Conservation (phyloP, 306 rosid genomes). For the Trichosanthes truncata region DNA sequence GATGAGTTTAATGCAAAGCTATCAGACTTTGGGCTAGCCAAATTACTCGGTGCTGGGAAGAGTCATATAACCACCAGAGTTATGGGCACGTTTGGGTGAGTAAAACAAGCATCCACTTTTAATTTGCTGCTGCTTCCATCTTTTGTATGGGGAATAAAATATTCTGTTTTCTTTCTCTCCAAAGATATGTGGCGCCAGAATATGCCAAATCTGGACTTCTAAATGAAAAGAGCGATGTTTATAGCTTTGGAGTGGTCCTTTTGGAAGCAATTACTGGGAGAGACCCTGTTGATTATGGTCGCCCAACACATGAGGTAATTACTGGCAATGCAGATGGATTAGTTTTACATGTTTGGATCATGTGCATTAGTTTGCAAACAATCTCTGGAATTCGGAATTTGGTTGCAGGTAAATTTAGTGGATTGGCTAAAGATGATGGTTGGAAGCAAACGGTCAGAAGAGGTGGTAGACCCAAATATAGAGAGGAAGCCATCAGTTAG, state of each 20-base stretch:
- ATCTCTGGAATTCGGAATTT: neutral
- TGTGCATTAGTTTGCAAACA: neutral
- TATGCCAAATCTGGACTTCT: conserved; percentile 90
- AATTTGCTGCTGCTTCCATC: neutral
- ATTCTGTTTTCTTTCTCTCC: neutral
- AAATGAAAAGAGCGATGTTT: conserved; percentile 89
- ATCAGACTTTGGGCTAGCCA: conserved; percentile 93
- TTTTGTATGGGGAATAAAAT: neutral
- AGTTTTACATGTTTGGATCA: neutral
- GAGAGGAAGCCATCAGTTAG: conserved; percentile 82
- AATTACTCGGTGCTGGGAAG: conserved; percentile 76
- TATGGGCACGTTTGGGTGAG: conserved; percentile 98
- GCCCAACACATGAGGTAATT: conserved; percentile 60
- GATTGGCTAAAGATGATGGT: conserved; percentile 99
- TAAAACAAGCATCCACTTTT: neutral
- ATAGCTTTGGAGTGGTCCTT: conserved; percentile 92
- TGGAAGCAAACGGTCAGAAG: conserved; percentile 76
- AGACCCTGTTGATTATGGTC: conserved; percentile 86
- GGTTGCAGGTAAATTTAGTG: conserved; percentile 74
- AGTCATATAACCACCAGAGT: conserved; percentile 90
- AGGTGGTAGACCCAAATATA: conserved; percentile 83
- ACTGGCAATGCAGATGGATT: neutral
- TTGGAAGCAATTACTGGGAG: conserved; percentile 88
- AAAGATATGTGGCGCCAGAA: conserved; percentile 88
- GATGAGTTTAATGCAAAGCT: conserved; percentile 86